Percentiles rank a stretch among this genome's conserved stretches.
phyloP scores from a whole-genome alignment of 1,284 basidiomycete genomes.

The Schizopora paradoxa region DNA sequence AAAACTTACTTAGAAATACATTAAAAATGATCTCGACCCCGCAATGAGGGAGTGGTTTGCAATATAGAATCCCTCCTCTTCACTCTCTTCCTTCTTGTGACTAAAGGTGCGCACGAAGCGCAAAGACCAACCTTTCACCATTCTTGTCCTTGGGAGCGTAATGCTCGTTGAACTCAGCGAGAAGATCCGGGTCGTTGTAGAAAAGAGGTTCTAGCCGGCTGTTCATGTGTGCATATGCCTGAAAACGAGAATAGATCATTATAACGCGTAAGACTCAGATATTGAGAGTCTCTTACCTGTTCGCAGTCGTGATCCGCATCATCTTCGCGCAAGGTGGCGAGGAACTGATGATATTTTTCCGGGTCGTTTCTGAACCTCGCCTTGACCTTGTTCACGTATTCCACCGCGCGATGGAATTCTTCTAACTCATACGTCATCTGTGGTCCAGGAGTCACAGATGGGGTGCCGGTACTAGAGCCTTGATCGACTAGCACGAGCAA shows the following conservation, averaged over 20 bases:
- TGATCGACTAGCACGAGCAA: too few relatives aligned
- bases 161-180: constrained; percentile 96
- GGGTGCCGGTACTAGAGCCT: too few relatives aligned
- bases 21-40: too few relatives aligned
- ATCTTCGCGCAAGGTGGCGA: constrained; percentile 97
- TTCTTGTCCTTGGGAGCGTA: too few relatives aligned
- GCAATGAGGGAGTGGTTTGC: too few relatives aligned
- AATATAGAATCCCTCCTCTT: too few relatives aligned
- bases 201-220: constrained; percentile 91
- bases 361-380: constrained; percentile 87
- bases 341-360: constrained; percentile 96
- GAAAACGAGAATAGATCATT: constrained; percentile 17
- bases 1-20: too few relatives aligned
- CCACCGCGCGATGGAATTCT: constrained; percentile 97
- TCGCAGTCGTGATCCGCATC: constrained; percentile 91
- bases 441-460: too few relatives aligned
- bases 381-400: constrained; percentile 99
- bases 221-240: constrained; percentile 69
- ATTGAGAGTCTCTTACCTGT: constrained; percentile 57
- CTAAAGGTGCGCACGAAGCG: too few relatives aligned
- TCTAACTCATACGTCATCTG: constrained; percentile 37
- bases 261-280: constrained; percentile 9
- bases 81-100: too few relatives aligned
- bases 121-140: too few relatives aligned
- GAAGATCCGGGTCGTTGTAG: constrained; percentile 86